Evolutionary conservation across 176 grass and related monocot genomes (phyloP).

Genomic region (Aechmea fasciata): DNA sequence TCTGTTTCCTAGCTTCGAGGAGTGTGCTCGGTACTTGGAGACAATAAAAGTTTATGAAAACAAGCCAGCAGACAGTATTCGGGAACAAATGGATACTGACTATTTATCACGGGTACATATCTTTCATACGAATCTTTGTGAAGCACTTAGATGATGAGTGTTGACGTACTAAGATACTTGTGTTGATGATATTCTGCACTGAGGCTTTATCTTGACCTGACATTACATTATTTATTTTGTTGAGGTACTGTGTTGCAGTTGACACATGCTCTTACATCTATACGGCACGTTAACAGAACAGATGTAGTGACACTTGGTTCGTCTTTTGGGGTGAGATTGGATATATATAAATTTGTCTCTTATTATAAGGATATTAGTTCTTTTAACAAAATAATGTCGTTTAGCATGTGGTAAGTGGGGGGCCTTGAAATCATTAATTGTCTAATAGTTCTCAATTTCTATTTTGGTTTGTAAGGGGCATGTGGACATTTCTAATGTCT

Average conservation of each 20-base stretch:
- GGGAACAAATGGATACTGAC: conserved; percentile 74
- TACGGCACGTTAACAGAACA: conserved; percentile 85
- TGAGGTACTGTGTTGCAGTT: conserved; percentile 48
- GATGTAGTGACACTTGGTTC: conserved; percentile 90
- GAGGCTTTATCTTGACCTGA: not conserved
- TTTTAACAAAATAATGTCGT: too few relatives aligned
- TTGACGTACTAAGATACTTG: too few relatives aligned
- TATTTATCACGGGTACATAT: conserved; percentile 82
- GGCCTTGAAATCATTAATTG: not conserved
- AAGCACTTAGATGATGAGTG: not conserved
- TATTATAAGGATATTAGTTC: not conserved
- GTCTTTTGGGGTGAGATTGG: conserved; percentile 73
- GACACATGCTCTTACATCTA: conserved; percentile 64
- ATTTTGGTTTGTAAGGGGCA: not conserved
- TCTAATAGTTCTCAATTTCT: not conserved
- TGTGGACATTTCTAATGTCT: not conserved
- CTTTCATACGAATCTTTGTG: not conserved
- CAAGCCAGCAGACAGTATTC: conserved; percentile 76
- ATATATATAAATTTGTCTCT: conserved; percentile 3
- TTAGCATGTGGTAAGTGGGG: too few relatives aligned
- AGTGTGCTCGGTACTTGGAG: conserved; percentile 92
- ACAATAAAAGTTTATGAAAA: conserved; percentile 99
- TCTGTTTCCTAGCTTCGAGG: conserved; percentile 61
- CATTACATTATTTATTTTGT: conserved; percentile 17
- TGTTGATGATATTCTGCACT: too few relatives aligned